Percentiles rank a stretch among this genome's conserved stretches.
Evolutionary conservation across 2,329 filamentous ascomycete genomes (phyloP).

Genomic region (Hortaea sp.): DNA sequence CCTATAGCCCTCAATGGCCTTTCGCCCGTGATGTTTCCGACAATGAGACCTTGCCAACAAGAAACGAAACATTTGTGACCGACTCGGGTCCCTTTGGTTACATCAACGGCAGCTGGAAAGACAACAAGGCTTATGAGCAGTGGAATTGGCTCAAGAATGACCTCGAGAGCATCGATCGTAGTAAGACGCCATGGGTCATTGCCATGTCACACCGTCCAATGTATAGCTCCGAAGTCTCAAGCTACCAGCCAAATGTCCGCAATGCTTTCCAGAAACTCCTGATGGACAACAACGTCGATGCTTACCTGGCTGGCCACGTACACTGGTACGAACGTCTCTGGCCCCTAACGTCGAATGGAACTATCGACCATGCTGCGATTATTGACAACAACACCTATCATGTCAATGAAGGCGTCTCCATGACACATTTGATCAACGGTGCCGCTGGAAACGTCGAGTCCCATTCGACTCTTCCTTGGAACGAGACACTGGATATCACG

Average conservation of each 20-base stretch:
- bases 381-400: conserved; percentile 40
- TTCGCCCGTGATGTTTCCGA: conserved; percentile 35
- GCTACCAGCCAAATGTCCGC: conserved; percentile 36
- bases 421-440: conserved; percentile 44
- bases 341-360: conserved; percentile 30
- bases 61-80: conserved; percentile 36
- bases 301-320: conserved; percentile 35
- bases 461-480: conserved; percentile 32
- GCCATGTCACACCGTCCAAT: conserved; percentile 42
- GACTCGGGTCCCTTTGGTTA: conserved; percentile 41
- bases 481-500: conserved; percentile 33
- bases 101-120: conserved; percentile 30
- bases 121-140: conserved; percentile 37
- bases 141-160: conserved; percentile 40
- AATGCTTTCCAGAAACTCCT: conserved; percentile 38
- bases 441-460: conserved; percentile 45
- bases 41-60: conserved; percentile 31
- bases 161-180: conserved; percentile 35
- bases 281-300: conserved; percentile 37
- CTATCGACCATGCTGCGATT: conserved; percentile 33
- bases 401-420: conserved; percentile 38
- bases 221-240: conserved; percentile 36
- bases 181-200: conserved; percentile 41
- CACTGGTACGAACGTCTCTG: conserved; percentile 39
- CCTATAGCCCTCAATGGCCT: conserved; percentile 37